Percentiles rank a stretch among this genome's conserved stretches.
Evolutionary conservation across 2,329 filamentous ascomycete species (phyloP).

Genomic region (Tolypocladium sp.): DNA sequence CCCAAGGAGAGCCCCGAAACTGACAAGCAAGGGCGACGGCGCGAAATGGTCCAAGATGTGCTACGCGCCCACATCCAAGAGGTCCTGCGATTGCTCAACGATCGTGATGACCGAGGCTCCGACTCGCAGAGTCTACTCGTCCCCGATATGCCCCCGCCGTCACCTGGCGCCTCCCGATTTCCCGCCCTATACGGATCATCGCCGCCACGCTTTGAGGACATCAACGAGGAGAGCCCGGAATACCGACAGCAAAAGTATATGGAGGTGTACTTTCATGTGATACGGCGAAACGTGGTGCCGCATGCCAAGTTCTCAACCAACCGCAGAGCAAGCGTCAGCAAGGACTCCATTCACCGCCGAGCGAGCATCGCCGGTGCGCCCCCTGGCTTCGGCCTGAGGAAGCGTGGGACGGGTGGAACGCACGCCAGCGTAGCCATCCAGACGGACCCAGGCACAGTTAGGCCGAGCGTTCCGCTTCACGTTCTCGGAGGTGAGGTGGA

Average conservation of each 20-base stretch:
- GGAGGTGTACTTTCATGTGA: slow-evolving; percentile 39
- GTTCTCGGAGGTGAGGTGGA: neutral
- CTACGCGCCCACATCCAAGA: slow-evolving; percentile 41
- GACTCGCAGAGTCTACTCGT: slow-evolving; percentile 12
- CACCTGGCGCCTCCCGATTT: slow-evolving; percentile 1
- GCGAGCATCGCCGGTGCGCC: slow-evolving; percentile 9
- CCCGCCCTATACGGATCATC: slow-evolving; percentile 1
- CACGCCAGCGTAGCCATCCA: slow-evolving; percentile 11
- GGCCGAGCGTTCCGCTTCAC: neutral
- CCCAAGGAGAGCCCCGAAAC: neutral
- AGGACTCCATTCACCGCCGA: slow-evolving; percentile 2
- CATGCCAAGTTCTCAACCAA: slow-evolving; percentile 19
- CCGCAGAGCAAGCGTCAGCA: slow-evolving; percentile 14
- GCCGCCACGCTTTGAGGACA: slow-evolving; percentile 30
- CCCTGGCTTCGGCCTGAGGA: slow-evolving; percentile 11
- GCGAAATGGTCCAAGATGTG: slow-evolving; percentile 32
- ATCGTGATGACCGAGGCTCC: slow-evolving; percentile 19
- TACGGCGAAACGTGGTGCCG: slow-evolving; percentile 30
- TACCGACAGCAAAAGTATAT: slow-evolving; percentile 41
- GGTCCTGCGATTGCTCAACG: slow-evolving; percentile 36
- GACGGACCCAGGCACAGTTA: neutral
- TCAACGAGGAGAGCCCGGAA: slow-evolving; percentile 36
- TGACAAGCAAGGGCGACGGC: slow-evolving; percentile 13
- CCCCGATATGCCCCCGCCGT: slow-evolving; percentile 8
- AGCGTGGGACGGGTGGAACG: slow-evolving; percentile 11